Conservation (phyloP, 495 filamentous ascomycete species). For the Xylaria longipes region DNA sequence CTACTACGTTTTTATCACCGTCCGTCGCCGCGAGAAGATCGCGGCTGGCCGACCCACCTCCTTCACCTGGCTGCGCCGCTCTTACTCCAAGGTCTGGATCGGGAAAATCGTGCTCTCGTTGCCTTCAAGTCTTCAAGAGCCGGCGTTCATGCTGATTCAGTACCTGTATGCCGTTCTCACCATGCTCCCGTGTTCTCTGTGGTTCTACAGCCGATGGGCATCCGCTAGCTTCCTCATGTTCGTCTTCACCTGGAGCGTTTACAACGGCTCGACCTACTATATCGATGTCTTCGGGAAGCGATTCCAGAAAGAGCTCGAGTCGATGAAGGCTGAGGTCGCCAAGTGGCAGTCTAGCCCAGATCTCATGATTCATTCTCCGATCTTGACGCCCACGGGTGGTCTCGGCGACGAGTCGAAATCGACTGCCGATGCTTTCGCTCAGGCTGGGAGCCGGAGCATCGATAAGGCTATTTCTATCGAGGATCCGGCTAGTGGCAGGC, state of each 20-base stretch:
- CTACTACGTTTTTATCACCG: constrained; percentile 94
- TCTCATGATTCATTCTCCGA: constrained; percentile 44
- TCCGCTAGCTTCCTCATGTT: constrained; percentile 76
- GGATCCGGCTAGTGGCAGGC: constrained; percentile 34
- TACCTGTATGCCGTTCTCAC: constrained; percentile 88
- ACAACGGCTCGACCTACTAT: constrained; percentile 96
- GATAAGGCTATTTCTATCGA: constrained; percentile 35
- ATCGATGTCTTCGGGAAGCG: constrained; percentile 96
- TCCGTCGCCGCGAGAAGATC: constrained; percentile 90
- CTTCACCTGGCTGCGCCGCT: constrained; percentile 94
- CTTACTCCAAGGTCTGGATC: constrained; percentile 86
- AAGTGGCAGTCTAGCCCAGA: constrained; percentile 78
- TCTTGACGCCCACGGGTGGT: constrained; percentile 44
- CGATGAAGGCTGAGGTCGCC: constrained; percentile 84
- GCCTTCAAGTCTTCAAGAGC: constrained; percentile 77
- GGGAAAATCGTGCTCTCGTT: constrained; percentile 82
- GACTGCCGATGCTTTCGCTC: neutral
- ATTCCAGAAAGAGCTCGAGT: constrained; percentile 95
- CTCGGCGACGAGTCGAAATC: constrained; percentile 17
- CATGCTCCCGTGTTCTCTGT: constrained; percentile 92
- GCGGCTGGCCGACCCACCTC: constrained; percentile 93
- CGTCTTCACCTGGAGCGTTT: constrained; percentile 88
- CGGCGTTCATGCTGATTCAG: constrained; percentile 95
- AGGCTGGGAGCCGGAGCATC: constrained; percentile 20
- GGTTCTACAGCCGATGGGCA: constrained; percentile 89